Base-by-base conservation (phyloP, 768 basidiomycete genomes). In the Rhodotorula kratochvilovae region DNA sequence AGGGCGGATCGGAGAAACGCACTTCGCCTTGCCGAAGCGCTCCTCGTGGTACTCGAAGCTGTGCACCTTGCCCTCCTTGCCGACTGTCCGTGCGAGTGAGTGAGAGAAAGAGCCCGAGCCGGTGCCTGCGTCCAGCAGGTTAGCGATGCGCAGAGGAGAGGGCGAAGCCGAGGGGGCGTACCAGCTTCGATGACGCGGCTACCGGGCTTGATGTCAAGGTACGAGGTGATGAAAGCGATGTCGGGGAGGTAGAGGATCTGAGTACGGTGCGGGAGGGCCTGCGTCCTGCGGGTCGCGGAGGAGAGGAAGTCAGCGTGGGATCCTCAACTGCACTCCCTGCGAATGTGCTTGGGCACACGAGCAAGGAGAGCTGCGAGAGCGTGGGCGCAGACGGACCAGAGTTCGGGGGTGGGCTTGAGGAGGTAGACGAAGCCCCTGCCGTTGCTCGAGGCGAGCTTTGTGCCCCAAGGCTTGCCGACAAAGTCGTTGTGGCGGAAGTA, bases 181-280 rank as follows among this genome's bases (percentile, higher is more conserved):
- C 94, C 95, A 75, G 96, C 95, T 85, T 99, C 96, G 70, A 98
- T 86, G 66, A 98, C 90, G 59, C 82, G 84, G 74, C 87, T 88
- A 23, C 95, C 95, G 10, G 86, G 87, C 63, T 85, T 84, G 66
- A 99, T 87, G 78, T 89, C 85, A 60, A 99, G 87, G 82, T 87
- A 87, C 0, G 89, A 86, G 45, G 87, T 88, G 81, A 99, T 90
- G 81, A 94, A 95, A 6, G 94, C 89, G 71, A 99, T 98, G 80
- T 99, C 96, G 7, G 95, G 91, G 71, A 93, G 84, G 82, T 99
- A 99, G 33, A 99, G 85, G 78, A 98, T 99, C 82, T 99, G 96
- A 0, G 96, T 98, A 57, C 96, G 87, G 81, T 99, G 96, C 1
- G 95, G 94, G 16, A 98, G 85, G 0, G 95, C 93, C 78, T 93